These are phyloP conservation scores for Pythium aristosporum DNA, from an alignment of 352 stramenopile genomes.

Conservation along the genomic window DNA sequence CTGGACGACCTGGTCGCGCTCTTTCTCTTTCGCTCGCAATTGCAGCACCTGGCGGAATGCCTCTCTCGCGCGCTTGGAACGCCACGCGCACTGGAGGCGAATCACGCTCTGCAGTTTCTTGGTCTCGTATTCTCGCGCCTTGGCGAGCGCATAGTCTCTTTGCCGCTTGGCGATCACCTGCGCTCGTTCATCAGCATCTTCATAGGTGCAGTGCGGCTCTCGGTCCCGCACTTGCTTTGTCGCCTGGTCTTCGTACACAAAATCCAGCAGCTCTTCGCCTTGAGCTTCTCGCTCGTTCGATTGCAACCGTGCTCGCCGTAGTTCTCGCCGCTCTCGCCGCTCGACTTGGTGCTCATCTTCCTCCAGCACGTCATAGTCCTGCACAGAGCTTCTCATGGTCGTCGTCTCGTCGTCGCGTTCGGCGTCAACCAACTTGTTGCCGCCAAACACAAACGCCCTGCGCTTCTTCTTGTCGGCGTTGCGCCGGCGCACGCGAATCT, in stretches of 20 bases:
- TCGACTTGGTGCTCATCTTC: constrained; percentile 18
- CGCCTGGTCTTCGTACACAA: constrained; percentile 55
- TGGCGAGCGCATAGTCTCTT: constrained; percentile 32
- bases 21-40: constrained; percentile 63
- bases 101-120: constrained; percentile 58
- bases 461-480: constrained; percentile 31
- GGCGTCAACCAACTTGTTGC: constrained; percentile 20
- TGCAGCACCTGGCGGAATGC: constrained; percentile 56
- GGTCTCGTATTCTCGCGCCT: constrained; percentile 35
- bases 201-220: constrained; percentile 30
- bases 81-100: constrained; percentile 76
- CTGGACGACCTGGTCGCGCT: constrained; percentile 41
- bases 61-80: constrained; percentile 58
- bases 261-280: constrained; percentile 33
- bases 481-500: constrained; percentile 46
- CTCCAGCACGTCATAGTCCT: constrained; percentile 22
- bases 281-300: constrained; percentile 27
- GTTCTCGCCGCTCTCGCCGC: not conserved
- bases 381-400: constrained; percentile 20
- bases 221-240: constrained; percentile 43
- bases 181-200: constrained; percentile 29
- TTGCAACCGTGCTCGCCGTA: constrained; percentile 18
- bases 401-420: constrained; percentile 10
- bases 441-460: constrained; percentile 51
- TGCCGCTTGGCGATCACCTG: constrained; percentile 45